phyloP scores from a whole-genome alignment of 2,329 filamentous ascomycete genomes.

The Zymoseptoria ardabiliae region DNA sequence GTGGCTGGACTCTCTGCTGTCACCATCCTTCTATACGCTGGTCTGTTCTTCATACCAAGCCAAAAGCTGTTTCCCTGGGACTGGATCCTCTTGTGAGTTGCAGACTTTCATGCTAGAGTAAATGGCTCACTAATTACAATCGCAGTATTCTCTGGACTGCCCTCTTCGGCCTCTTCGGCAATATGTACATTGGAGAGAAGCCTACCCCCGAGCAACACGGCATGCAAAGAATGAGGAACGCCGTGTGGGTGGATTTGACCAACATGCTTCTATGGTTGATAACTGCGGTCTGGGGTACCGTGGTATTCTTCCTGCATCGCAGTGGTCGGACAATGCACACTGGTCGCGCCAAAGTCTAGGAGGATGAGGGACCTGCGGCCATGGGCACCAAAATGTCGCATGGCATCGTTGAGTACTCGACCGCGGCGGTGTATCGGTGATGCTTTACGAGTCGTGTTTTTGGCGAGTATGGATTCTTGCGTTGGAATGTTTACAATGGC shows the following conservation, averaged over 20 bases:
- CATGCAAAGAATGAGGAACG: conserved; percentile 72
- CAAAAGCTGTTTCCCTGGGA: conserved; percentile 59
- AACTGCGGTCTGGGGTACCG: conserved; percentile 48
- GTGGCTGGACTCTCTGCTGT: conserved; percentile 59
- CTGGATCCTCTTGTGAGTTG: conserved; percentile 52
- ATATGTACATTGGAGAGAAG: conserved; percentile 67
- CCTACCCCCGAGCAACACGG: conserved; percentile 45
- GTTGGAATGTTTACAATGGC: conserved; percentile 1
- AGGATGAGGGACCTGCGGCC: conserved; percentile 6
- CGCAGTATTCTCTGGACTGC: conserved; percentile 63
- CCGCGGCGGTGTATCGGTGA: conserved; percentile 2
- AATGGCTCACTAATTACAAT: background rate
- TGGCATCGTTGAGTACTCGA: conserved; percentile 3
- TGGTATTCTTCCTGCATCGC: conserved; percentile 55
- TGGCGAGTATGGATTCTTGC: background rate
- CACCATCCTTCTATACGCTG: conserved; percentile 54
- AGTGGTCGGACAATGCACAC: conserved; percentile 31
- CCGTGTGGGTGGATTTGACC: conserved; percentile 73
- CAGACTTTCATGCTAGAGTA: background rate
- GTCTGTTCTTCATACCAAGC: conserved; percentile 50
- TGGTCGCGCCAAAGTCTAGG: conserved; percentile 28
- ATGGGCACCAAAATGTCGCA: conserved; percentile 9
- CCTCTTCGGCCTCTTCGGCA: conserved; percentile 77
- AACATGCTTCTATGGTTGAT: conserved; percentile 71
- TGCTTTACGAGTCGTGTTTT: background rate